These are phyloP conservation scores for Citrullus colocynthis DNA, from an alignment of 306 rosid species.

Conservation along the genomic window DNA sequence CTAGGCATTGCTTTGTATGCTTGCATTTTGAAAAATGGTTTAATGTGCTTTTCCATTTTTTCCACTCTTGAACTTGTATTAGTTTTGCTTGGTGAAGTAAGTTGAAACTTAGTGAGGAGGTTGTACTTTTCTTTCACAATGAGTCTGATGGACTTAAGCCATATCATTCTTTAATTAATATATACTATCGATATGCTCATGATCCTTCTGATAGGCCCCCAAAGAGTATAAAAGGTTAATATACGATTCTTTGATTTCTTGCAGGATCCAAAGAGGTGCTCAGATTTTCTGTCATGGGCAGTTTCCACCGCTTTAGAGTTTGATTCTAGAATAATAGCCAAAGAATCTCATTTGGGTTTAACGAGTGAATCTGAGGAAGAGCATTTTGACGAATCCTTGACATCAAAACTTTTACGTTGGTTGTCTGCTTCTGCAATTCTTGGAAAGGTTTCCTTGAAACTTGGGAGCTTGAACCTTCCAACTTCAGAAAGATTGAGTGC, in stretches of 20 bases:
- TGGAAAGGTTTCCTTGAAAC: slow-evolving; percentile 39
- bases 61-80: neutral
- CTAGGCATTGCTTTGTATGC: neutral
- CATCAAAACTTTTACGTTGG: slow-evolving; percentile 58
- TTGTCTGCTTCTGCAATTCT: slow-evolving; percentile 57
- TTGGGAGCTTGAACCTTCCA: slow-evolving; percentile 15
- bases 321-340: slow-evolving; percentile 27
- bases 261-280: slow-evolving; percentile 49
- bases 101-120: neutral
- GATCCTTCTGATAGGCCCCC: too few relatives aligned
- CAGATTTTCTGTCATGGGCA: slow-evolving; percentile 61
- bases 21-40: neutral
- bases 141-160: neutral
- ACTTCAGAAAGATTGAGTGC: slow-evolving; percentile 17
- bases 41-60: neutral
- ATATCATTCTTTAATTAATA: neutral
- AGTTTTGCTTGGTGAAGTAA: neutral
- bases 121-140: neutral
- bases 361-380: slow-evolving; percentile 19
- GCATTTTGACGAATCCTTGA: slow-evolving; percentile 27
- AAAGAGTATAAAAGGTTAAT: too few relatives aligned
- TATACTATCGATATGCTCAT: neutral
- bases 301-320: slow-evolving; percentile 40
- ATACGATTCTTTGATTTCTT: slow-evolving; percentile 1
- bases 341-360: slow-evolving; percentile 19